Percentiles rank a stretch among this genome's conserved stretches.
These are phyloP conservation scores for Entonaema liquescens DNA, from an alignment of 495 filamentous ascomycete species.

Conservation along the genomic window DNA sequence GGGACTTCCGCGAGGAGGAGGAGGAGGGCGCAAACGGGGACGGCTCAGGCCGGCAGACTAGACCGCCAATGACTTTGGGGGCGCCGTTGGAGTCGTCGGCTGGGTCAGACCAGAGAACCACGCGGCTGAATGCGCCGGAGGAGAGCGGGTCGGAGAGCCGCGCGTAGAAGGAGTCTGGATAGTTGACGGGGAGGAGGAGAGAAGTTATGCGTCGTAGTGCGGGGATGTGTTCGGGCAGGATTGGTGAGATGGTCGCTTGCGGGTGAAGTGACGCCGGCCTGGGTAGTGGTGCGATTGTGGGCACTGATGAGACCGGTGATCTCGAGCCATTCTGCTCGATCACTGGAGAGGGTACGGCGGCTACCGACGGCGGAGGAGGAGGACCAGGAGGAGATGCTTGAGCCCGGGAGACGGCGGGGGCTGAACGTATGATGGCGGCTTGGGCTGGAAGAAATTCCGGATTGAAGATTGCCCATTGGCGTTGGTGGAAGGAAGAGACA, in stretches of 20 bases:
- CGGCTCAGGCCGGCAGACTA: slow-evolving; percentile 81
- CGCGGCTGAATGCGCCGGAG: slow-evolving; percentile 75
- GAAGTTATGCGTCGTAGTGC: slow-evolving; percentile 82
- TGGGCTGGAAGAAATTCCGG: slow-evolving; percentile 59
- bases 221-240: slow-evolving; percentile 70
- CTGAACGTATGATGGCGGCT: slow-evolving; percentile 52
- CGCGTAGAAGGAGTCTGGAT: slow-evolving; percentile 86
- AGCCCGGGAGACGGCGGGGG: slow-evolving; percentile 40
- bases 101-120: slow-evolving; percentile 66
- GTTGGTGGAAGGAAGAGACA: slow-evolving; percentile 46
- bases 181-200: slow-evolving; percentile 85
- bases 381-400: slow-evolving; percentile 28
- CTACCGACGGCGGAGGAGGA: slow-evolving; percentile 34
- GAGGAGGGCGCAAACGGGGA: slow-evolving; percentile 40
- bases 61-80: slow-evolving; percentile 77
- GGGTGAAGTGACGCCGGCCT: slow-evolving; percentile 48
- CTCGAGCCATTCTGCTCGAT: slow-evolving; percentile 13
- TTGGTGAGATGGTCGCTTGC: slow-evolving; percentile 65
- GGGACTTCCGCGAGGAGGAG: slow-evolving; percentile 6
- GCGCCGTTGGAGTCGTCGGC: slow-evolving; percentile 31
- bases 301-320: slow-evolving; percentile 46
- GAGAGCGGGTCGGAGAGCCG: slow-evolving; percentile 73
- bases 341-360: slow-evolving; percentile 30
- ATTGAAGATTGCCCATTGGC: slow-evolving; percentile 57
- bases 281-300: slow-evolving; percentile 49